These are phyloP conservation scores for Kwoniella sp. DNA, from an alignment of 768 basidiomycete species.

Conservation along the genomic window DNA sequence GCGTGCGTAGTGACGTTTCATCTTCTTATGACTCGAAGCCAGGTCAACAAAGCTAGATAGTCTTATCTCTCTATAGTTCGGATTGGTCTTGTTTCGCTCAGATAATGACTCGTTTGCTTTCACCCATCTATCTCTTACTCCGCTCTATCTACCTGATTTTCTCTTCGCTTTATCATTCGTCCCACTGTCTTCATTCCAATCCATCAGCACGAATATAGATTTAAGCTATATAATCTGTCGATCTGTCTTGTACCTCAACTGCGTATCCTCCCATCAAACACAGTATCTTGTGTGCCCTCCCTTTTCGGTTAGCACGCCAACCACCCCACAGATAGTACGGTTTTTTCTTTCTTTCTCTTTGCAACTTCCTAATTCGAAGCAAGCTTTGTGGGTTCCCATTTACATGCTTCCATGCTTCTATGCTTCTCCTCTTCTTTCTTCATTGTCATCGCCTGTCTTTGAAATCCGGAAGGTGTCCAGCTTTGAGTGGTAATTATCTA, in stretches of 20 bases:
- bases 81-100: no score
- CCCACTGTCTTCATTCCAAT: no score
- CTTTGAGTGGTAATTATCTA: no score
- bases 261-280: background rate
- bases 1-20: background rate
- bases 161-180: no score
- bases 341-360: background rate
- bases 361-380: background rate
- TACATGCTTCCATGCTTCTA: slow-evolving; percentile 1
- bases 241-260: background rate
- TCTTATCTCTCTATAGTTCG: background rate
- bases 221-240: slow-evolving; percentile 1
- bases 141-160: background rate
- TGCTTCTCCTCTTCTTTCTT: background rate
- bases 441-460: background rate
- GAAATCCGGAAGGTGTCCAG: no score
- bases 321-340: no score
- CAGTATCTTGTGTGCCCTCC: background rate
- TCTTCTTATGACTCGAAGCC: background rate
- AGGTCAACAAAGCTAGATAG: background rate
- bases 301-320: background rate
- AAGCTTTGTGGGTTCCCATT: background rate
- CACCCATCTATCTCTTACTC: background rate
- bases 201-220: no score
- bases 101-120: background rate